phyloP scores from a whole-genome alignment of 106 monocot species.

The Iris macrosiphon region DNA sequence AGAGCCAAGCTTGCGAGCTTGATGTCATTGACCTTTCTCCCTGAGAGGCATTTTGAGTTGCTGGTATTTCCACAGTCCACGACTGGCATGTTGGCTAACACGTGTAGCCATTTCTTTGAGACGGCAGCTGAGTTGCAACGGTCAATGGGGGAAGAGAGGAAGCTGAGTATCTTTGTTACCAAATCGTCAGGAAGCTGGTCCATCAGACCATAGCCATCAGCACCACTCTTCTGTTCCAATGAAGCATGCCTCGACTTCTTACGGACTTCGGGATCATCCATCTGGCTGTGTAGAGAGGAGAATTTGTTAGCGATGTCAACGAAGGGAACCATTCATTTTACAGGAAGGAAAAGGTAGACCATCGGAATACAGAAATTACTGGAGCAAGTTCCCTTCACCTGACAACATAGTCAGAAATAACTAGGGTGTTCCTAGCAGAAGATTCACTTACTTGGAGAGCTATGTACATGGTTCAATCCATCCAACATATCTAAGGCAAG shows the following conservation, averaged over 20 bases:
- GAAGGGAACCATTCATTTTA: too few species aligned
- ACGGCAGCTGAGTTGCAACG: background rate
- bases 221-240: background rate
- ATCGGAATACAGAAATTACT: too few species aligned
- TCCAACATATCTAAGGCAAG: too few species aligned
- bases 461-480: too few species aligned
- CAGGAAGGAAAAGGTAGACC: too few species aligned
- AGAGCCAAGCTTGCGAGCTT: background rate
- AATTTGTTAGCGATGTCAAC: too few species aligned
- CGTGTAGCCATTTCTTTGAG: conserved; percentile 2
- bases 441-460: too few species aligned
- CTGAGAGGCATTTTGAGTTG: background rate
- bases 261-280: background rate
- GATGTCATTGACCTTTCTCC: conserved; percentile 1
- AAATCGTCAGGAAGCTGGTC: conserved; percentile 2
- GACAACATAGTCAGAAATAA: too few species aligned
- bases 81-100: background rate
- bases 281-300: background rate
- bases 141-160: background rate
- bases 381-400: too few species aligned
- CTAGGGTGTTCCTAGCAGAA: too few species aligned
- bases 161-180: background rate
- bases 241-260: background rate
- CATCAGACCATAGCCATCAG: too few species aligned
- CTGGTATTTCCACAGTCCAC: too few species aligned